A percentile compares a stretch with the other conserved stretches of the same genome.
phyloP scores from a whole-genome alignment of 139 green algal genomes.

The Chlorokybus atmophyticus region DNA sequence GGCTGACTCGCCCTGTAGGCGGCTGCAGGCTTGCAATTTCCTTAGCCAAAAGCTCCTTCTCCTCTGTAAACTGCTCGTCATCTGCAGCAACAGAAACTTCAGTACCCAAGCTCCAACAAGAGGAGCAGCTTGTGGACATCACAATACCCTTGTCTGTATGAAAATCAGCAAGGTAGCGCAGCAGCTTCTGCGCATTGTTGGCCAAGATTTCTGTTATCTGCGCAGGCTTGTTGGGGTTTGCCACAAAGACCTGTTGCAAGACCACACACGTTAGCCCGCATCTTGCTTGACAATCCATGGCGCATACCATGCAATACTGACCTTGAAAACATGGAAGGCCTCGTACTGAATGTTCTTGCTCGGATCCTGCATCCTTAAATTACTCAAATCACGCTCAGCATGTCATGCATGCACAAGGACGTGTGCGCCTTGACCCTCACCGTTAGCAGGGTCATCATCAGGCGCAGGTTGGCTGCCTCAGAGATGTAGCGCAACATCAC shows the following conservation, averaged over 20 bases:
- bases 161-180: slow-evolving; percentile 81
- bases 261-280: no score
- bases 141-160: slow-evolving; percentile 65
- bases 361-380: slow-evolving; percentile 73
- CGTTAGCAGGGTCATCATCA: slow-evolving; percentile 87
- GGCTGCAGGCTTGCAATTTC: slow-evolving; percentile 8
- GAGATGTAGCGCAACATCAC: slow-evolving; percentile 81
- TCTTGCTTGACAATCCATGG: background rate
- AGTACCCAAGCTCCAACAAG: background rate
- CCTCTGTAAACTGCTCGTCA: slow-evolving; percentile 24
- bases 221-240: slow-evolving; percentile 80
- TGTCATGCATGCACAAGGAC: background rate
- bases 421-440: slow-evolving; percentile 31
- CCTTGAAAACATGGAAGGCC: slow-evolving; percentile 97
- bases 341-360: slow-evolving; percentile 85
- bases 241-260: slow-evolving; percentile 75
- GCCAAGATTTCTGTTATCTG: slow-evolving; percentile 66
- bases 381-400: background rate
- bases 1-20: no score
- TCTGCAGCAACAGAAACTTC: slow-evolving; percentile 3
- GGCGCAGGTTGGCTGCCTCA: slow-evolving; percentile 70
- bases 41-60: slow-evolving; percentile 20
- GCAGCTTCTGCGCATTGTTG: slow-evolving; percentile 79
- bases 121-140: background rate
- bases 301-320: slow-evolving; percentile 15